Evolutionary conservation across 2,329 filamentous ascomycete genomes (phyloP).

Genomic region (Pseudopyricularia cyperi): DNA sequence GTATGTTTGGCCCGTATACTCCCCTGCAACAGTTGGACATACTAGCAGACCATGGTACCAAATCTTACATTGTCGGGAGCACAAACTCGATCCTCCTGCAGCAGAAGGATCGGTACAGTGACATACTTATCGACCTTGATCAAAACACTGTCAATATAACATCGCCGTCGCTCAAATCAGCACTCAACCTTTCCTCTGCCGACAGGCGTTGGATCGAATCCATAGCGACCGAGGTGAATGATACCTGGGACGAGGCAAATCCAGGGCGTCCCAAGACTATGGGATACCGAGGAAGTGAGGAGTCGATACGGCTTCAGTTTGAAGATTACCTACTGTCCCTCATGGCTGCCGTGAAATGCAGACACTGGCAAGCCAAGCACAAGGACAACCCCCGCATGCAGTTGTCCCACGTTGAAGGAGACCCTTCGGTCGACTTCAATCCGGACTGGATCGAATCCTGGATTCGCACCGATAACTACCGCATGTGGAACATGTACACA

Average conservation of each 20-base stretch:
- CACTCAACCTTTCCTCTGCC: constrained; percentile 67
- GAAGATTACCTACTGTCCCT: constrained; percentile 91
- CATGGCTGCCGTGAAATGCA: constrained; percentile 81
- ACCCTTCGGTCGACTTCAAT: constrained; percentile 75
- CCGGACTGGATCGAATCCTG: constrained; percentile 77
- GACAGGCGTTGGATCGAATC: constrained; percentile 96
- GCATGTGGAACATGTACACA: constrained; percentile 69
- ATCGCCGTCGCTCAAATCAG: constrained; percentile 62
- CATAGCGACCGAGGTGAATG: constrained; percentile 81
- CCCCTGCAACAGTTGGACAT: constrained; percentile 87
- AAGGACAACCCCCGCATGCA: constrained; percentile 45
- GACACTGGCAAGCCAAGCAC: constrained; percentile 48
- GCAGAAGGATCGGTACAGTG: constrained; percentile 90
- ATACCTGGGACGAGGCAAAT: constrained; percentile 92
- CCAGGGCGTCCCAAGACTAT: constrained; percentile 84
- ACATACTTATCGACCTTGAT: constrained; percentile 92
- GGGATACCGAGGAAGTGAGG: constrained; percentile 89
- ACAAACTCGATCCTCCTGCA: constrained; percentile 90
- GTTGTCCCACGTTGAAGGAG: constrained; percentile 59
- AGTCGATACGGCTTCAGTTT: constrained; percentile 93
- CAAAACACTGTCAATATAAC: constrained; percentile 76
- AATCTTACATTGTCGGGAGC: constrained; percentile 93
- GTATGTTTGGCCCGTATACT: constrained; percentile 91
- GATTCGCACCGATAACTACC: constrained; percentile 80
- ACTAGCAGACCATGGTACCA: constrained; percentile 84